Evolutionary conservation across 1,284 basidiomycete species (phyloP), one percentile per base, ranked within the genome.

Genomic region (Xanthoconium separans): DNA sequence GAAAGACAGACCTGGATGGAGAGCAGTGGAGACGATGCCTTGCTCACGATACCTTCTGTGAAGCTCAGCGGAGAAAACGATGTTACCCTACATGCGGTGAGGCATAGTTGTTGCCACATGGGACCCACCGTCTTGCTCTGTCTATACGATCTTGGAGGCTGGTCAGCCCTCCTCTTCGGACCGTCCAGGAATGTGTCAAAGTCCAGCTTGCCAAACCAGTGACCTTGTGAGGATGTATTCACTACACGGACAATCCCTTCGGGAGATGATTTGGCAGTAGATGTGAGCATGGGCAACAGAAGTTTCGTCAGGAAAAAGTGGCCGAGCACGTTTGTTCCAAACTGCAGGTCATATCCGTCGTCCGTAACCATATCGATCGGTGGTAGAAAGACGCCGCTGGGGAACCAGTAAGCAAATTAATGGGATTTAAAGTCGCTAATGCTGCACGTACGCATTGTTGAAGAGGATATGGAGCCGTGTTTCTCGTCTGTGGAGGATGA

Each of bases 291-390:
- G 1, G 78, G 77, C 2, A 80, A 58, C 16, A 81, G 73, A 7
- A 73, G 49, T 16, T 34, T 34, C 33, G 11, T 20, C 37, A 85
- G 71, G 47, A 74, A 73, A 57, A 76, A 80, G 62, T 76, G 77
- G 16, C 77, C 75, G 30, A 83, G 65, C n/a, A 77, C 75, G 56
- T 86, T 87, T 3, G 81, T 83, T 6, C 83, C 85, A 52, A 82
- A 85, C 59, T 85, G 83, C 10, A 84, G 63, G 53, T 87, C 83
- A 62, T 82, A 84, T 6, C 81, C 81, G 45, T 87, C 78, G 12
- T 68, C 70, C 0, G 85, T 86, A 30, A 77, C 55, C 56, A 70
- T 59, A 5, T 77, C 73, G 0, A 70, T 44, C 1, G 81, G 78
- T 20, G 74, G 68, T 5, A 68, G 61, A 81, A 86, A 83, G 8